Evolutionary conservation across 2,329 filamentous ascomycete species (phyloP).

Genomic region (Talaromyces sp.): DNA sequence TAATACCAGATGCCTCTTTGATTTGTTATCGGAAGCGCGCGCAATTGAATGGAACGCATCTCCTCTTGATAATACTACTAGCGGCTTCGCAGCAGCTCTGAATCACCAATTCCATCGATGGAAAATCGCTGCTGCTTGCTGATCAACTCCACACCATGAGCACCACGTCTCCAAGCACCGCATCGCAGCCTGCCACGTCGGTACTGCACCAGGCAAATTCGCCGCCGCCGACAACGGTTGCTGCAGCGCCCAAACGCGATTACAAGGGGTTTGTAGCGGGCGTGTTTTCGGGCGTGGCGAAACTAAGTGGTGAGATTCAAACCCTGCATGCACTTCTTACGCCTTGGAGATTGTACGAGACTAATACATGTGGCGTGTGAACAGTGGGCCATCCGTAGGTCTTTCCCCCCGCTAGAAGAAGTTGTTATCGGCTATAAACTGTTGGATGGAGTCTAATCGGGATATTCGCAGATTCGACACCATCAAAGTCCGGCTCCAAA

Average conservation of each 20-base stretch:
- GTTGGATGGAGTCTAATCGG: background rate
- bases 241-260: slow-evolving; percentile 39
- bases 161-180: slow-evolving; percentile 1
- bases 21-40: background rate
- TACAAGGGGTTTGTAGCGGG: slow-evolving; percentile 97
- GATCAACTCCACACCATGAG: slow-evolving; percentile 1
- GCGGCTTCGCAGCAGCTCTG: background rate
- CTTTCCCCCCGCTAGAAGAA: slow-evolving; percentile 1
- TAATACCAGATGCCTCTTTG: background rate
- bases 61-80: background rate
- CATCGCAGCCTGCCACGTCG: slow-evolving; percentile 4
- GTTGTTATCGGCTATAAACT: background rate
- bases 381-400: slow-evolving; percentile 57
- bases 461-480: slow-evolving; percentile 73
- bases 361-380: background rate
- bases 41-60: background rate
- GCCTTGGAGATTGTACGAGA: background rate
- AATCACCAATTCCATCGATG: slow-evolving; percentile 1
- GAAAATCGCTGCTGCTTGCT: background rate
- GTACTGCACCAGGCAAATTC: background rate
- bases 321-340: background rate
- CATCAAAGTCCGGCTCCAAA: slow-evolving; percentile 93
- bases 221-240: background rate
- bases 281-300: slow-evolving; percentile 91
- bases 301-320: slow-evolving; percentile 64